Evolutionary conservation across 805 yeast genomes (phyloP).

Genomic region (Tetrapisispora namnaoensis): DNA sequence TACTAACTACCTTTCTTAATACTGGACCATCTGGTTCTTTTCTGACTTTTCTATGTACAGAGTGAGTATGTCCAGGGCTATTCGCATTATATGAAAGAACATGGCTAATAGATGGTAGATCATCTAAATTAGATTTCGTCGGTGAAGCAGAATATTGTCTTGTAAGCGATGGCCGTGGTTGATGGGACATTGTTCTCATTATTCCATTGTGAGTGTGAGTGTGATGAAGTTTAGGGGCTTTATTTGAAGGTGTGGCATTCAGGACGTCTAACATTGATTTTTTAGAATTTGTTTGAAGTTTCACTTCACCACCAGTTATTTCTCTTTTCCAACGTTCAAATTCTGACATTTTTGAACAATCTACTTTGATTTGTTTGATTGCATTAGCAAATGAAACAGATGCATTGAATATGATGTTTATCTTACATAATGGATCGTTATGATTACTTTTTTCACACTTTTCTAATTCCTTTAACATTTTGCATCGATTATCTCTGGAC

Average conservation of each 20-base stretch:
- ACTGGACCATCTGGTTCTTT: not conserved
- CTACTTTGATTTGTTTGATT: slow-evolving; percentile 10
- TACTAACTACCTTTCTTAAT: slow-evolving; percentile 16
- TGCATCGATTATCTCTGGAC: slow-evolving; percentile 9
- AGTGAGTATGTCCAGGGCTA: not conserved
- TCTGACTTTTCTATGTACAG: not conserved
- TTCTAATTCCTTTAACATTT: slow-evolving; percentile 6
- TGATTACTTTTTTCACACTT: slow-evolving; percentile 5
- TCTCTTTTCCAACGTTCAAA: slow-evolving; percentile 12
- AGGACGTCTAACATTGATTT: slow-evolving; percentile 20
- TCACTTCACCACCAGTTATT: slow-evolving; percentile 14
- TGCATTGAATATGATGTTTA: slow-evolving; percentile 12
- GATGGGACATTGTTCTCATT: not conserved
- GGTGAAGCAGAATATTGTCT: not conserved
- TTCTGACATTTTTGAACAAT: slow-evolving; percentile 6
- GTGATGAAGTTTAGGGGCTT: slow-evolving; percentile 2
- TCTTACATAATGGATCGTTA: not conserved
- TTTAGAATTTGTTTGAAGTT: slow-evolving; percentile 2
- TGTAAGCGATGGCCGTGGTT: slow-evolving; percentile 9
- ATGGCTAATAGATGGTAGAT: not conserved
- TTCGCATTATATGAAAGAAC: not conserved
- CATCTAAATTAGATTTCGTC: not conserved
- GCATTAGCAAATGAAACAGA: slow-evolving; percentile 14
- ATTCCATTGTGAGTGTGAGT: slow-evolving; percentile 3
- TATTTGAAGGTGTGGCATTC: slow-evolving; percentile 4